A percentile compares a stretch with the other conserved stretches of the same genome.
Evolutionary conservation across 1,284 basidiomycete species (phyloP).

Genomic region (Apiotrichum akiyoshidainum): DNA sequence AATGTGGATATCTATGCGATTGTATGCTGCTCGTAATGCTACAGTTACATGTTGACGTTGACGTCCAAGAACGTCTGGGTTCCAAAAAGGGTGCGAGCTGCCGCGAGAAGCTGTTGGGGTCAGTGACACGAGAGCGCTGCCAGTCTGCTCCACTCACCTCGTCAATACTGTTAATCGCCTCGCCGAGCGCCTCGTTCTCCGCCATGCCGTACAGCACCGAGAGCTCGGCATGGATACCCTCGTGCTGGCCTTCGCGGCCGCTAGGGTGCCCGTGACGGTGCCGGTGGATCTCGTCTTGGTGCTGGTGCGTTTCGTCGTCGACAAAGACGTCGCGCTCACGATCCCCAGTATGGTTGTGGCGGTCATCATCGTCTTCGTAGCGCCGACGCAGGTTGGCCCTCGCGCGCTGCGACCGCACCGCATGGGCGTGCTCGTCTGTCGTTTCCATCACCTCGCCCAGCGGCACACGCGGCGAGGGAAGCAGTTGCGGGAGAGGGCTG

Average conservation of each 20-base stretch:
- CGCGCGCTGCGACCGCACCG: constrained; percentile 20
- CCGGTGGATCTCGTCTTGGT: constrained; percentile 1
- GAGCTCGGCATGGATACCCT: constrained; percentile 32
- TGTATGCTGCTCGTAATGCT: not conserved
- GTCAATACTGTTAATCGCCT: constrained; percentile 45
- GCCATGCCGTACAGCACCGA: constrained; percentile 50
- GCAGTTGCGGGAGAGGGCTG: constrained; percentile 53
- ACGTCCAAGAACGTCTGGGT: constrained; percentile 37
- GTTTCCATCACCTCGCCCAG: constrained; percentile 43
- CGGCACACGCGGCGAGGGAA: constrained; percentile 51
- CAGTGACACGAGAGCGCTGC: not conserved
- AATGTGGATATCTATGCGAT: not conserved
- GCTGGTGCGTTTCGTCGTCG: not conserved
- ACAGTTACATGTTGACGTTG: constrained; percentile 3
- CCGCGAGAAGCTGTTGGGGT: constrained; percentile 36
- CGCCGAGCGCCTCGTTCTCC: constrained; percentile 48
- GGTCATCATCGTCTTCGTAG: no score
- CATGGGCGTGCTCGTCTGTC: constrained; percentile 40
- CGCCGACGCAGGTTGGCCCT: constrained; percentile 9
- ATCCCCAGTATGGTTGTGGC: not conserved
- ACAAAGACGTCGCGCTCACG: not conserved
- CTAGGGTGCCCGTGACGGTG: no score
- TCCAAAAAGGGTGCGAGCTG: constrained; percentile 46
- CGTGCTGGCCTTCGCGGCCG: not conserved
- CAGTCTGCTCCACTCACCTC: constrained; percentile 33